Evolutionary conservation across 1,284 basidiomycete genomes (phyloP), one percentile per base, ranked within the genome.

Genomic region (Fistulina hepatica): DNA sequence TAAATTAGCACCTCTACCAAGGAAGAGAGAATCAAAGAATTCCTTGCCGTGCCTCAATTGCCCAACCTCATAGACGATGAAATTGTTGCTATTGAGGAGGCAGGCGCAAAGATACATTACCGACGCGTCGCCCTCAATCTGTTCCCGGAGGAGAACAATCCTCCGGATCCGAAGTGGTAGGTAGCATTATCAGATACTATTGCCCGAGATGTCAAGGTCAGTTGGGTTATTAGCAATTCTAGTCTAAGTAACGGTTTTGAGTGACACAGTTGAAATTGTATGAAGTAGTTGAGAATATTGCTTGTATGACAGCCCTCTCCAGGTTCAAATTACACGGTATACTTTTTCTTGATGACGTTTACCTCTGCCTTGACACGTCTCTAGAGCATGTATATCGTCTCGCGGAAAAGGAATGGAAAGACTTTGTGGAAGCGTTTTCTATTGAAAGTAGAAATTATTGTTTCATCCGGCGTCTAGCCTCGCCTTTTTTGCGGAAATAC

Each of bases 361-460:
- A 25, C 12, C 10, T 23, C 32, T 21, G 17, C 21, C 25, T 21
- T 24, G 15, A 10, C 10, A 4, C 4, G 9, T 27, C 31, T 30
- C 8, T 52, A 86, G 90, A 93, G 48, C 82, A 83, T 2, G 73
- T 89, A 2, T 92, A 80, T 52, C 71, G 89, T 9, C 67, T 71
- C 25, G 84, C 84, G 0, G 89, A 93, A 55, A 73, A 78, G 50
- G 90, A 95, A 56, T 94, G 83, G 77, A 81, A 82, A 53, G 75
- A 71, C 33, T 95, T 94, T 51, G 63, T 90, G 10, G 78, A 84
- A 32, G 61, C 61, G 0, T 74, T 92, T n/a, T n/a, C n/a, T n/a
- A n/a, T n/a, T n/a, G n/a, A n/a, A n/a, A n/a, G n/a, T n/a, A n/a
- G n/a, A n/a, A n/a, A n/a, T n/a, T n/a, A n/a, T n/a, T n/a, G n/a